phyloP scores from a whole-genome alignment of 441 rosid species.

The Codiaeum variegatum region DNA sequence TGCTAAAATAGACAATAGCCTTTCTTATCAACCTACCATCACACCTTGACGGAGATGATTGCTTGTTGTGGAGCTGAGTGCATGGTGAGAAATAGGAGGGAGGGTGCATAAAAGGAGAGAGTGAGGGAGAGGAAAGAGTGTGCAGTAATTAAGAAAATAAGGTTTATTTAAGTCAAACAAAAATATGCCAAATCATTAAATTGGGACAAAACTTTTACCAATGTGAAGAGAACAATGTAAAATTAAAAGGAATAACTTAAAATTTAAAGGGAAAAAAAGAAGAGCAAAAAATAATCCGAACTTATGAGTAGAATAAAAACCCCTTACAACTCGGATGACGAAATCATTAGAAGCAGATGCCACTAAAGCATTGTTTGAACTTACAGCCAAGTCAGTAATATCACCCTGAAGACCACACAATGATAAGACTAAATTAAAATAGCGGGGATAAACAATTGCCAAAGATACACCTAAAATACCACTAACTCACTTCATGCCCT shows the following conservation, averaged over 20 bases:
- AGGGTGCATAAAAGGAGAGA: not conserved
- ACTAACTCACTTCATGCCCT: constrained; percentile 90
- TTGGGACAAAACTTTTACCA: not conserved
- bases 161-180: not conserved
- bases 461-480: constrained; percentile 5
- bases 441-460: constrained; percentile 13
- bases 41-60: not conserved
- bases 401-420: constrained; percentile 71
- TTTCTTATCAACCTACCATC: not conserved
- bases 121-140: not conserved
- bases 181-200: not conserved
- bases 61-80: not conserved
- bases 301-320: constrained; percentile 18
- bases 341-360: constrained; percentile 98
- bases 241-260: not conserved
- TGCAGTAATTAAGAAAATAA: not conserved
- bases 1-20: not conserved
- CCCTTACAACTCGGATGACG: constrained; percentile 84
- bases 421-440: constrained; percentile 26
- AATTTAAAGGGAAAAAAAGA: constrained; percentile 2
- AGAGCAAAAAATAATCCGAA: constrained; percentile 18
- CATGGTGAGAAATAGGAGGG: not conserved
- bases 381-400: constrained; percentile 98
- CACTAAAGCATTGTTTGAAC: constrained; percentile 81
- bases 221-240: not conserved